Conservation (phyloP, 2,329 filamentous ascomycete genomes). For the Arachnopeziza araneosa region DNA sequence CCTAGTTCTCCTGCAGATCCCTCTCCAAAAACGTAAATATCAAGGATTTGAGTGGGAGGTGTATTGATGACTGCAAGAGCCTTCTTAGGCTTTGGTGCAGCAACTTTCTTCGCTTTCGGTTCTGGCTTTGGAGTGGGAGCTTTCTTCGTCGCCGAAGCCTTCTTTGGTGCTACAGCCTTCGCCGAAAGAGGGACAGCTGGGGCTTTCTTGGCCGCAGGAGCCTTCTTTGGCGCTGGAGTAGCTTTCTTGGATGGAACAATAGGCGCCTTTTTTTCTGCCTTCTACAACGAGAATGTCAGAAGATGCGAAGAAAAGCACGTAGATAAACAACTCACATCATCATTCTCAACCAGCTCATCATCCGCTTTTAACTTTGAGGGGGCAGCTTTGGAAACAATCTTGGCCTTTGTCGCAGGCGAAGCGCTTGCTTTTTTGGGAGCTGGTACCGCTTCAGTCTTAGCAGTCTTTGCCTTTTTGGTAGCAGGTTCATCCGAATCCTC, state of each 20-base stretch:
- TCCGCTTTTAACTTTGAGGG: neutral
- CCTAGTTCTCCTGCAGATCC: conserved; percentile 78
- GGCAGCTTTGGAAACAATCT: neutral
- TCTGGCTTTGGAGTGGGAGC: too few species aligned
- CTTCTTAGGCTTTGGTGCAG: conserved; percentile 28
- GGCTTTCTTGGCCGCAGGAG: neutral
- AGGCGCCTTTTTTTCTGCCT: neutral
- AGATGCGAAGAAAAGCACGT: neutral
- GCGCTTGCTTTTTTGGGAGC: neutral
- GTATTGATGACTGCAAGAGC: conserved; percentile 51
- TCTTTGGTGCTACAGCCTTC: neutral
- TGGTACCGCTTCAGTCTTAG: neutral
- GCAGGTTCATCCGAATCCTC: too few species aligned
- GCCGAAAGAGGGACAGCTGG: too few species aligned
- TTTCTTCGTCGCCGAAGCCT: neutral
- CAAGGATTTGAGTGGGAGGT: conserved; percentile 56
- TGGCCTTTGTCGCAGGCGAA: too few species aligned
- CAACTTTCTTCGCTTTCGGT: conserved; percentile 3
- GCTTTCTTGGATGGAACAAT: too few species aligned
- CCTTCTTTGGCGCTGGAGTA: neutral
- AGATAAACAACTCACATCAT: neutral
- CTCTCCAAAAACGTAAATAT: conserved; percentile 77
- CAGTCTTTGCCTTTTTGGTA: neutral
- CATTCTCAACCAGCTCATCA: neutral
- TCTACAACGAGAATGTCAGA: neutral